phyloP scores from a whole-genome alignment of 805 yeast species.

The Kuraishia hungarica region DNA sequence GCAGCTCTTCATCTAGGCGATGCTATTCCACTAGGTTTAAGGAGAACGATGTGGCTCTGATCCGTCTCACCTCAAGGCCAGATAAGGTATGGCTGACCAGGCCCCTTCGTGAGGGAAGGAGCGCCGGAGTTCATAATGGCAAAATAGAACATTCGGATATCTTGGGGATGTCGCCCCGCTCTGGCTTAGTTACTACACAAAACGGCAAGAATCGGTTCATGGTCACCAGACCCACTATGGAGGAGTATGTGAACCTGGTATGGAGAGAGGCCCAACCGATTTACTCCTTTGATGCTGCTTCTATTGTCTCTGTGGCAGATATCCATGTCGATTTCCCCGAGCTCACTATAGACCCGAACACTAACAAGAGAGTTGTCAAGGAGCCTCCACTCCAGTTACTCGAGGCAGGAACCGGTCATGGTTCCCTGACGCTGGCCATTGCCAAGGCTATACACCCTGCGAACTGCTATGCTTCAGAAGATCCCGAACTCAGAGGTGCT shows the following conservation, averaged over 20 bases:
- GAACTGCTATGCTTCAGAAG: slow-evolving; percentile 24
- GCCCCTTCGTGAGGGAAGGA: slow-evolving; percentile 15
- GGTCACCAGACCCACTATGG: slow-evolving; percentile 32
- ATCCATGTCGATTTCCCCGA: slow-evolving; percentile 33
- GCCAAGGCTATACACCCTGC: slow-evolving; percentile 33
- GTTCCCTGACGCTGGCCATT: slow-evolving; percentile 37
- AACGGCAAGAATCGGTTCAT: slow-evolving; percentile 20
- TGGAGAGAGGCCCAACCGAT: slow-evolving; percentile 42
- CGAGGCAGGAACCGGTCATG: slow-evolving; percentile 52
- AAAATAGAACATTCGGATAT: slow-evolving; percentile 27
- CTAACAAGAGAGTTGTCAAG: slow-evolving; percentile 2
- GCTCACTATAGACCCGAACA: slow-evolving; percentile 5
- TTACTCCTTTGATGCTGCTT: slow-evolving; percentile 38
- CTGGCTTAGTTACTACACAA: slow-evolving; percentile 14
- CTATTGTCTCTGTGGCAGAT: slow-evolving; percentile 38
- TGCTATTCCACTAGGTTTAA: slow-evolving; percentile 13
- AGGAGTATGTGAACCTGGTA: slow-evolving; percentile 32
- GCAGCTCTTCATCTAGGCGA: slow-evolving; percentile 1
- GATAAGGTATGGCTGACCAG: slow-evolving; percentile 21
- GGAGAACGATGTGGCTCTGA: slow-evolving; percentile 23
- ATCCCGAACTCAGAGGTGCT: slow-evolving; percentile 27
- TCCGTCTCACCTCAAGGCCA: slow-evolving; percentile 18
- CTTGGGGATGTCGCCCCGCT: slow-evolving; percentile 28
- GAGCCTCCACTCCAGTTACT: slow-evolving; percentile 28
- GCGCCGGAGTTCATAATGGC: slow-evolving; percentile 16